Conservation (phyloP, 768 basidiomycete species). For the Polyporus arcularius region DNA sequence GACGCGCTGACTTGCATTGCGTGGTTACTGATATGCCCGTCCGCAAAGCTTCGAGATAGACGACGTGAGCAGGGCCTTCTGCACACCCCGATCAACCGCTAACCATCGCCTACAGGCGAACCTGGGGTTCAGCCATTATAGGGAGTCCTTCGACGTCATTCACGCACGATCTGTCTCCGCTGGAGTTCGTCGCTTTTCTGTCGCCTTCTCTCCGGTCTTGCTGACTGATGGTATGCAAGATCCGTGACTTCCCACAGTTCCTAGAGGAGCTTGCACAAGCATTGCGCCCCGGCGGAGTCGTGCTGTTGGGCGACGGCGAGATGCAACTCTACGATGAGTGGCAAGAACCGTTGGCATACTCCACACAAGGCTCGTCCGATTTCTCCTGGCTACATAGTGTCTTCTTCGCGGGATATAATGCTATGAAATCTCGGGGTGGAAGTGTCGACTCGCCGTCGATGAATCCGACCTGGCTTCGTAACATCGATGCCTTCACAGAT, state of each 20-base stretch:
- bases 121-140: conserved; percentile 36
- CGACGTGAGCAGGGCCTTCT: conserved; percentile 28
- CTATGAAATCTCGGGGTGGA: conserved; percentile 33
- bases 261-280: conserved; percentile 29
- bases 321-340: conserved; percentile 35
- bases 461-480: conserved; percentile 31
- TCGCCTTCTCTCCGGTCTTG: background rate
- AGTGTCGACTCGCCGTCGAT: conserved; percentile 28
- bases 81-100: background rate
- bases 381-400: conserved; percentile 32
- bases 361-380: conserved; percentile 23
- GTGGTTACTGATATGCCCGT: background rate
- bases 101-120: conserved; percentile 26
- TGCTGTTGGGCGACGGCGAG: conserved; percentile 35
- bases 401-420: conserved; percentile 34
- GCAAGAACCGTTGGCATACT: conserved; percentile 25
- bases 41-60: conserved; percentile 35
- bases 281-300: conserved; percentile 33
- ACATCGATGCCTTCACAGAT: conserved; percentile 28
- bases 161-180: conserved; percentile 33
- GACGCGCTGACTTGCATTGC: background rate
- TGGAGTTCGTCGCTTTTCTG: conserved; percentile 26
- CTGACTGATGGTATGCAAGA: conserved; percentile 20
- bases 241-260: conserved; percentile 31
- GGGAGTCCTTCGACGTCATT: conserved; percentile 32